Evolutionary conservation across 2,329 filamentous ascomycete species (phyloP).

Genomic region (Talaromyces atroroseus): DNA sequence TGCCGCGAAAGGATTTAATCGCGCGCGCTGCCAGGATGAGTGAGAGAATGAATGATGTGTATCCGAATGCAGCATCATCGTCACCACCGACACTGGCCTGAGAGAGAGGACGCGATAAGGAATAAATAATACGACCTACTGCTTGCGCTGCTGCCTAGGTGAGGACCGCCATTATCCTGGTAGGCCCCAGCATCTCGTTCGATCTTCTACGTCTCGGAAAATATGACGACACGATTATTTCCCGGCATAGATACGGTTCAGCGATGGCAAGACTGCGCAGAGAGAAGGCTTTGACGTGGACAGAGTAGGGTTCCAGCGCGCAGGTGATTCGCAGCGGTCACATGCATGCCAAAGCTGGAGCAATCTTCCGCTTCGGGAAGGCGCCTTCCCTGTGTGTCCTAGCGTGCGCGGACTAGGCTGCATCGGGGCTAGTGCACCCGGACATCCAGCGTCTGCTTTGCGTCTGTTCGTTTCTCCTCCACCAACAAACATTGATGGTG

Average conservation of each 20-base stretch:
- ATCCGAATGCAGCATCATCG: background rate
- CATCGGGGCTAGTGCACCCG: background rate
- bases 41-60: no score
- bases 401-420: background rate
- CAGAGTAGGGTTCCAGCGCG: conserved; percentile 11
- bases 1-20: background rate
- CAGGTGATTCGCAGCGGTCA: conserved; percentile 10
- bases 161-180: no score
- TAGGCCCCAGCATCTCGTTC: no score
- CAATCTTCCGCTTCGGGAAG: conserved; percentile 1
- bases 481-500: background rate
- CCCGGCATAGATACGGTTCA: no score
- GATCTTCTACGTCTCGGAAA: no score
- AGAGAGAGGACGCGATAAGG: no score
- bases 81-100: background rate
- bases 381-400: background rate
- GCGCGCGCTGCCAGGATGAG: background rate
- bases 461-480: background rate
- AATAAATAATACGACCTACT: background rate
- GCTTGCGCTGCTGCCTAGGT: no score
- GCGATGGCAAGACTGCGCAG: no score
- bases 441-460: background rate
- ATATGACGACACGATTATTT: no score
- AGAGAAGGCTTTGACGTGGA: no score
- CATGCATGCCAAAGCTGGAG: background rate